Evolutionary conservation across 345 rosid species (phyloP), one percentile per base, ranked within the genome.

Genomic region (Sisymbrium altissimum): DNA sequence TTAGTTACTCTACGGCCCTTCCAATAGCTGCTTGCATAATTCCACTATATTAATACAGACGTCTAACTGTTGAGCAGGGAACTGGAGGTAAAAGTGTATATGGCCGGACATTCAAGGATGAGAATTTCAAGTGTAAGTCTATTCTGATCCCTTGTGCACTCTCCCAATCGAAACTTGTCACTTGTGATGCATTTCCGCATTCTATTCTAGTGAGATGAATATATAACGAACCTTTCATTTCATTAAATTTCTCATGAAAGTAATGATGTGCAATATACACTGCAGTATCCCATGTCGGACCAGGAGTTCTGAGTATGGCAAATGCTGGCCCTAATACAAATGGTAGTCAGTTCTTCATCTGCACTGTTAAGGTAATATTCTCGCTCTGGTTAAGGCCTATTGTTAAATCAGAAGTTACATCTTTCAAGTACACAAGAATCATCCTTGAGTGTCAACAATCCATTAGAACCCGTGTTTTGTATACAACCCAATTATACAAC

Each of bases 301-400:
- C 99, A 66, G 99, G 99, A 76, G 81, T 96, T 70, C 66, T 90
- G 60, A 92, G 99, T 68, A 96, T 96, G 99, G 99, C 98, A 63
- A 96, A 96, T 86, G 98, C 98, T 60, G 98, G 99, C 57, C 98
- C 99, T 32, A 92, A 96, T 81, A 96, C 99, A 65, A 96, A 96
- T 49, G 98, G 99, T 33, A 96, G 99, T 77, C 98, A 96, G 68
- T 92, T 96, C 79, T 96, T 96, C 71, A 90, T 96, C 75, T 92
- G 99, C 86, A 96, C 98, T 29, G 96, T 92, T 64, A 88, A 86
- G 97, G 99, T 96, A 89, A 21, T 78, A 38, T 17, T 53, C 15
- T 59, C 17, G 45, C 52, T 55, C 32, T 40, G 5, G 32, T 13
- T 63, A 49, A 46, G 27, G 19, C 14, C n/a, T 41, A 21, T 12